Base-by-base conservation (phyloP, 495 filamentous ascomycete genomes). In the Mytilinidion resinicola region DNA sequence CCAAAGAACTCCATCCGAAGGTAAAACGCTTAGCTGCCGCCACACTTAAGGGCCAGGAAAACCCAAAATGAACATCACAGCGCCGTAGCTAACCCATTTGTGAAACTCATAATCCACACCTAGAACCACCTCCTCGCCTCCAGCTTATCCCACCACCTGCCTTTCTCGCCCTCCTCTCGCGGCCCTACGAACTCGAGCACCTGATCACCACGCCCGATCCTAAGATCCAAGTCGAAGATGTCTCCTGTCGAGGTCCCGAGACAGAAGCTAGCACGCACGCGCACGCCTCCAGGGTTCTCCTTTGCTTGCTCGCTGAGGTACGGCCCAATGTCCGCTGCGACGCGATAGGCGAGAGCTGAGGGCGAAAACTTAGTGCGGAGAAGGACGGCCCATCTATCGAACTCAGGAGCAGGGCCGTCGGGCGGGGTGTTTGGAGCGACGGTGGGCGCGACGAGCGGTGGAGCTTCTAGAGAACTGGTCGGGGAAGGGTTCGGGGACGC, bases 161-260 rank as follows among this genome's bases (percentile, higher is more conserved):
- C 53, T 41, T 33, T 47, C 61, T 73, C 70, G 11, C 61, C 51
- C 61, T 70, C 70, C 60, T 70, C 68, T 48, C 68, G 61, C 50
- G 70, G 70, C 20, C 69, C 67, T 44, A 65, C 53, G 60, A 69
- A 69, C 41, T 61, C 65, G 6, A 68, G 33, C 51, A 69, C 66
- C 51, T 61, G 54, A 47, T 63, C 56, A 20, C 52, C 59, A 44
- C 42, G 61, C 10, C 65, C 68, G 48, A 73, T 55, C 10, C 51
- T 15, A 12, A 73, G 25, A 60, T 73, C 69, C 20, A 71, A 37
- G 48, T 73, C 70, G 36, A 68, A 73, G 33, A 71, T 71, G 55
- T 67, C 69, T 9, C 52, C 49, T 1, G 38, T 55, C 14, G 36
- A 37, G 10, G 36, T 56, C 0, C 69, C 70, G 2, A 73, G 51